Base-by-base conservation (phyloP, 257 asterid genomes). In the Plantago ovata region DNA sequence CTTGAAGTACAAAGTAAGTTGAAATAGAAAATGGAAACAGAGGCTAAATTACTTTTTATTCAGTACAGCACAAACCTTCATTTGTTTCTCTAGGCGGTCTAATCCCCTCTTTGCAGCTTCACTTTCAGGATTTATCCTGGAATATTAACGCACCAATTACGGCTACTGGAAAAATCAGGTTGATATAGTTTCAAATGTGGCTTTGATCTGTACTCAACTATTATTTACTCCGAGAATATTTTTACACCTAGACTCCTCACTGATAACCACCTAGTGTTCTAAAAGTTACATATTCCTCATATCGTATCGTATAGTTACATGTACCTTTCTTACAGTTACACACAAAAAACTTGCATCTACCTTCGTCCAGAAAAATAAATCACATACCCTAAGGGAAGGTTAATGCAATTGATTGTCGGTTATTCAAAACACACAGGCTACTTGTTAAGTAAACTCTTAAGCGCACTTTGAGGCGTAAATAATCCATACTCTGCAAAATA, bases 51-150 rank as follows among this genome's bases (percentile, higher is more conserved):
- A 28, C 22, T 15, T n/a, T n/a, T n/a, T 9, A 22, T 32, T 50
- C 38, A 50, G 36, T 20, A 55, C 40, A 60, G 50, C 21, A 49
- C 84, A 58, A 74, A 88, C 98, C 98, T 92, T 92, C 95, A 88
- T 82, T 73, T 75, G 95, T 66, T 92, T 92, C 85, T 92, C 98
- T 79, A 92, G 75, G 56, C 98, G 94, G 58, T 92, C 98, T 28
- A 88, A 70, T 70, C 98, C 98, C 61, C 79, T 85, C 63, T 78
- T 86, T 1, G 98, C 95, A 57, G 88, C 95, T 73, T 88, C 98
- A 40, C 79, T 92, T 38, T 84, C 84, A 52, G 86, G 78, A 76
- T 92, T 92, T 71, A 88, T 88, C 86, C 98, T 91, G 83, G 61
- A 61, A 75, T 51, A 54, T 38, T 54, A 45, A 53, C 19, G 20